Evolutionary conservation across 371 early-diverging fungal species (phyloP), one percentile per base, ranked within the genome.

Genomic region (Mucor circinelloides): DNA sequence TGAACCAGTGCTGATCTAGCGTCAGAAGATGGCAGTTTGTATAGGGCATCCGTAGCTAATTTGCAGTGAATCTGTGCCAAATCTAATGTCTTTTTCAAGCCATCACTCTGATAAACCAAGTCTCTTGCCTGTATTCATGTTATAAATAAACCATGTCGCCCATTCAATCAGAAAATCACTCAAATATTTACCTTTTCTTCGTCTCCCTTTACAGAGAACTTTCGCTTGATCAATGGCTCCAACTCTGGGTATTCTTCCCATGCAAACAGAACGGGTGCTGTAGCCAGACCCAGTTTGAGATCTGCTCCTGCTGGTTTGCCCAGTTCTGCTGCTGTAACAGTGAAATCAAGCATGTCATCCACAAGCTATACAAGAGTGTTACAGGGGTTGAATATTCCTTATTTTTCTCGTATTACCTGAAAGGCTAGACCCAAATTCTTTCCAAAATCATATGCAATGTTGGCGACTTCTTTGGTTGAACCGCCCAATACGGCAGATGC

Each of bases 191-290:
- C 63, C 63, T 25, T 21, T 38, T 63, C 63, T 27, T 63, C 63
- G 6, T 63, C 63, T 7, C 63, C 92, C 32, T 84, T 72, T 10
- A 80, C 60, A 15, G 81, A 67, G 73, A 98, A 98, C 67, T 93
- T 91, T 40, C 98, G 92, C 57, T 93, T 91, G 55, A 97, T 94
- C 55, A 95, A 74, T 9, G 89, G 89, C 6, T 89, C 91, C 44
- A 98, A 77, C 71, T 94, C 92, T 0, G 97, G 93, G 69, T 82
- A 94, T 75, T 94, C 90, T 66, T 95, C 92, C 83, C 94, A 93
- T 3, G 98, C 97, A 78, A 91, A 97, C 40, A 98, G 78, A 1
- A 98, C 95, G 0, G 98, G 98, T 3, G 97, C 97, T 13, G 97
- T 97, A 31, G 63, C 63, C 6, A 63, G 19, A 6, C 63, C 63